A percentile compares a stretch with the other conserved stretches of the same genome.
Conservation (phyloP, 495 filamentous ascomycete species). For the Penicillium turbatum region DNA sequence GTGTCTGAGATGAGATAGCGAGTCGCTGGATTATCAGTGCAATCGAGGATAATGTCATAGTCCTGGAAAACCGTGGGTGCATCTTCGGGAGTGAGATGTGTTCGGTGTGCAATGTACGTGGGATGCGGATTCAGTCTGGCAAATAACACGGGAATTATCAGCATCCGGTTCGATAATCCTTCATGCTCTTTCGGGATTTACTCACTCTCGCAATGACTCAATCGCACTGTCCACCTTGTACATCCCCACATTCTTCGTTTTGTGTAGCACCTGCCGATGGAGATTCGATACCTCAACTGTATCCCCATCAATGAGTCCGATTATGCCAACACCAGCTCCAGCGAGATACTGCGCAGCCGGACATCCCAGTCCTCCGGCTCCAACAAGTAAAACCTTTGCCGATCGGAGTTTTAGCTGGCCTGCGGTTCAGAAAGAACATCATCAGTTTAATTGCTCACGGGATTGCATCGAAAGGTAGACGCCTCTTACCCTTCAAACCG, state of each 20-base stretch:
- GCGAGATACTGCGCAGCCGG: conserved; percentile 88
- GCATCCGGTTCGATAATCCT: background rate
- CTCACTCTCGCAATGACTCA: conserved; percentile 59
- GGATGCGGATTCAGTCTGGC: conserved; percentile 63
- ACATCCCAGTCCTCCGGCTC: conserved; percentile 87
- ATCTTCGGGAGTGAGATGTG: conserved; percentile 59
- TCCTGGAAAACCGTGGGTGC: conserved; percentile 57
- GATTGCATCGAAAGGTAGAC: background rate
- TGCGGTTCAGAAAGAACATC: conserved; percentile 27
- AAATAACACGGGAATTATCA: background rate
- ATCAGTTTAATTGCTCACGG: background rate
- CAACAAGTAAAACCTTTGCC: conserved; percentile 75
- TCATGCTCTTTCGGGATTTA: background rate
- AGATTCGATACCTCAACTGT: conserved; percentile 85
- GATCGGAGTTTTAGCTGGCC: conserved; percentile 75
- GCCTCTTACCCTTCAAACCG: conserved; percentile 63
- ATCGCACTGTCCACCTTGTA: conserved; percentile 78
- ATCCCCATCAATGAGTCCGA: conserved; percentile 87
- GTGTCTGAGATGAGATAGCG: conserved; percentile 92
- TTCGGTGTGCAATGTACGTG: conserved; percentile 55
- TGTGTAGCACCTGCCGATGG: conserved; percentile 86
- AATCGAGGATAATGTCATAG: conserved; percentile 89
- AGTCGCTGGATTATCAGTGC: conserved; percentile 85
- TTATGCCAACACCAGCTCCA: conserved; percentile 76
- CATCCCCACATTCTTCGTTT: conserved; percentile 63